Conservation (phyloP, 78 protist genomes). For the Dictyostelium purpureum region DNA sequence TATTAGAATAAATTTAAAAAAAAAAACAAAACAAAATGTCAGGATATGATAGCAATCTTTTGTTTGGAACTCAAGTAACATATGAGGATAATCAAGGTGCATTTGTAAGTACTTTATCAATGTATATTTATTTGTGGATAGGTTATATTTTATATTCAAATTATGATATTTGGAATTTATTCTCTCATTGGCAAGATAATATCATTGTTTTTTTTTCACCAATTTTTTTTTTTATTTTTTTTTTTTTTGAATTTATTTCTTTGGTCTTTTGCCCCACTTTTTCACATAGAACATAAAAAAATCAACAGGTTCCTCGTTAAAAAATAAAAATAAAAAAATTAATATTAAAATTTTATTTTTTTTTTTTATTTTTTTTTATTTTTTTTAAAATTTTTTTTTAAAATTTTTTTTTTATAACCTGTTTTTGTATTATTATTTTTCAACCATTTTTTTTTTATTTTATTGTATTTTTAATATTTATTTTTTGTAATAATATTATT, state of each 20-base stretch:
- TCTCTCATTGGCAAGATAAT: too few species aligned
- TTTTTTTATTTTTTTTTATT: neutral
- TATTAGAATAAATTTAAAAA: too few species aligned
- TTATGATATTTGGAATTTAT: neutral
- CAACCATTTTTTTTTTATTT: neutral
- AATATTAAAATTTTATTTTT: neutral
- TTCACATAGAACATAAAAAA: neutral
- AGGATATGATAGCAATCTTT: constrained; percentile 55
- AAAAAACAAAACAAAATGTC: neutral
- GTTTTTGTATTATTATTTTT: neutral
- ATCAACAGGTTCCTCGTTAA: neutral
- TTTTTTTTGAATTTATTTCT: too few species aligned
- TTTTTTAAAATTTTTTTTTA: neutral
- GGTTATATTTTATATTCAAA: neutral
- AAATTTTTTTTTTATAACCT: too few species aligned
- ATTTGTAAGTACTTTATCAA: constrained; percentile 32
- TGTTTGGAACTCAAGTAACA: constrained; percentile 55
- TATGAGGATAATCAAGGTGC: constrained; percentile 51
- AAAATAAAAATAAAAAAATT: too few species aligned
- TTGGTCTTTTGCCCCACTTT: too few species aligned
- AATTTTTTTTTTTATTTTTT: too few species aligned
- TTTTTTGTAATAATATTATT: neutral
- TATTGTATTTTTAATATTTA: neutral
- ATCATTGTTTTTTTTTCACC: too few species aligned
- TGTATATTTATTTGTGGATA: too few species aligned